Conservation (phyloP, 2,329 filamentous ascomycete genomes). For the Penicillium sp. region DNA sequence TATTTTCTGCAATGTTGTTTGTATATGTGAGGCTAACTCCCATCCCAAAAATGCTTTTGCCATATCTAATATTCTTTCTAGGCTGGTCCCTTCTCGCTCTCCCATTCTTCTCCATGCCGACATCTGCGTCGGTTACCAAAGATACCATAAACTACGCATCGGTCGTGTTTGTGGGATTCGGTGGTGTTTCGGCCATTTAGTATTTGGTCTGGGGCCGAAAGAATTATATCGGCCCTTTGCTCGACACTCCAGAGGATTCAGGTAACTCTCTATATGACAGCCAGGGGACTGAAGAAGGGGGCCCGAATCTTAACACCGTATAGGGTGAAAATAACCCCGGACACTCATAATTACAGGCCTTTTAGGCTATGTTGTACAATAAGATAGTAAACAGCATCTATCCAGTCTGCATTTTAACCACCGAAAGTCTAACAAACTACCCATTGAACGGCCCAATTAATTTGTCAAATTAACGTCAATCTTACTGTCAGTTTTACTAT, state of each 20-base stretch:
- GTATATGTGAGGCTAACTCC: slow-evolving; percentile 55
- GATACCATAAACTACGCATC: slow-evolving; percentile 62
- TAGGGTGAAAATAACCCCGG: too few species aligned
- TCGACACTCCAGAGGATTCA: background rate
- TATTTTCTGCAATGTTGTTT: slow-evolving; percentile 62
- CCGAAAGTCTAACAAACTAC: too few species aligned
- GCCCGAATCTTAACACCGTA: too few species aligned
- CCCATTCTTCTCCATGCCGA: slow-evolving; percentile 62
- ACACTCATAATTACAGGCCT: too few species aligned
- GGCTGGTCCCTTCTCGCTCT: slow-evolving; percentile 68
- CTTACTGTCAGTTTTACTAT: too few species aligned
- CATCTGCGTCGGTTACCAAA: slow-evolving; percentile 56
- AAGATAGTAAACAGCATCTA: too few species aligned
- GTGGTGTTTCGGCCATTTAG: slow-evolving; percentile 55
- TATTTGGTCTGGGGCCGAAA: slow-evolving; percentile 36
- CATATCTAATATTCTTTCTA: background rate
- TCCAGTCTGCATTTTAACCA: too few species aligned
- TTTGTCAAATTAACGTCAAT: too few species aligned
- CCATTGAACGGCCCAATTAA: too few species aligned
- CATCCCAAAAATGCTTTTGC: background rate
- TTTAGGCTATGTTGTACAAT: too few species aligned
- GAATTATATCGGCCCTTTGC: background rate
- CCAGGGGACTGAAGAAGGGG: background rate
- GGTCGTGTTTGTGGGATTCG: slow-evolving; percentile 62
- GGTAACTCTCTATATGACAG: background rate